Percentiles rank a stretch among this genome's conserved stretches.
Conservation (phyloP, 2,329 filamentous ascomycete species). For the Pseudogymnoascus sp. region DNA sequence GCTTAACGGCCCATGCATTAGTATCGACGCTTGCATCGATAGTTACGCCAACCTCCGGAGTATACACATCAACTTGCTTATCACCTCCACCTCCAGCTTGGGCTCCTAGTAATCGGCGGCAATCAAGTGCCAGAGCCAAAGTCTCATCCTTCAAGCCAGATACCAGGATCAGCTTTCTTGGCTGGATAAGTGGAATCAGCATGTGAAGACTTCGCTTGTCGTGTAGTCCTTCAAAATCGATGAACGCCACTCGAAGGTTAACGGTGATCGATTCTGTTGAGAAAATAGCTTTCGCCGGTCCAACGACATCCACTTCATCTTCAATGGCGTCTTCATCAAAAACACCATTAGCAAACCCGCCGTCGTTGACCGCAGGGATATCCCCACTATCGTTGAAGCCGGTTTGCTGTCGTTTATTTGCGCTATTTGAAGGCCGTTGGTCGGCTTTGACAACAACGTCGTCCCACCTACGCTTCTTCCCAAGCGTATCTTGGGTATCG, state of each 20-base stretch:
- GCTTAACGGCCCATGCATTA: constrained; percentile 91
- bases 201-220: constrained; percentile 91
- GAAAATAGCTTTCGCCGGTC: constrained; percentile 69
- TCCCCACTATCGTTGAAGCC: constrained; percentile 27
- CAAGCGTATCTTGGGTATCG: constrained; percentile 54
- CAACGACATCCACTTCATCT: constrained; percentile 45
- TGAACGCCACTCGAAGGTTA: constrained; percentile 70
- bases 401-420: constrained; percentile 52
- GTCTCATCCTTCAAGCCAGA: constrained; percentile 76
- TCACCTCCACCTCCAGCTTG: constrained; percentile 36
- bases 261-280: constrained; percentile 55
- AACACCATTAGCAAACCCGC: constrained; percentile 37
- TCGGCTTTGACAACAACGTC: constrained; percentile 45
- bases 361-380: constrained; percentile 35
- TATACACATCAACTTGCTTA: constrained; percentile 63
- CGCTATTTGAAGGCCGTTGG: constrained; percentile 33
- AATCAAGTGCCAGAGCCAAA: constrained; percentile 66
- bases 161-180: constrained; percentile 88
- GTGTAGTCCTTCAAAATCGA: constrained; percentile 88
- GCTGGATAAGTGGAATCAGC: constrained; percentile 87
- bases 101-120: constrained; percentile 55
- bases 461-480: constrained; percentile 92
- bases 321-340: constrained; percentile 51
- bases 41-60: constrained; percentile 61
- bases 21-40: constrained; percentile 94